phyloP scores from a whole-genome alignment of 2,329 filamentous ascomycete genomes.

The Colletotrichum sp. region DNA sequence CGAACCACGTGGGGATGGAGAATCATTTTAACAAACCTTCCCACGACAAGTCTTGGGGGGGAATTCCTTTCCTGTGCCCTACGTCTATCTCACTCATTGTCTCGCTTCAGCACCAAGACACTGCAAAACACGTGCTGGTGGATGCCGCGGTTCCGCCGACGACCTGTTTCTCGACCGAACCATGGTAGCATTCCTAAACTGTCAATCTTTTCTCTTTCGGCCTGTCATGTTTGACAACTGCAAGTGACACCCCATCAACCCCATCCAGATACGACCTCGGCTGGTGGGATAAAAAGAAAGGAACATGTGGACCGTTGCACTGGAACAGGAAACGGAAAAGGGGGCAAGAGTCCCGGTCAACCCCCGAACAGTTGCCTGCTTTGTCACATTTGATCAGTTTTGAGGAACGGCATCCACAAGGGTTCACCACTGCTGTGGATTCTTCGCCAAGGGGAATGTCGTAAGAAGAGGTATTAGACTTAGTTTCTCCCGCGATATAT shows the following conservation, averaged over 20 bases:
- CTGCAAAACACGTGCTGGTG: background rate
- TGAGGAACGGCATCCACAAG: background rate
- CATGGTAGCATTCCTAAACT: background rate
- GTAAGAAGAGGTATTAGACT: background rate
- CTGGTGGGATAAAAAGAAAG: background rate
- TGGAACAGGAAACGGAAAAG: background rate
- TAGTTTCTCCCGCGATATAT: background rate
- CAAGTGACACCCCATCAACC: background rate
- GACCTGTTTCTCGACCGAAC: background rate
- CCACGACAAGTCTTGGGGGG: background rate
- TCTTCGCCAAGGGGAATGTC: background rate
- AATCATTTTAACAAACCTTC: constrained; percentile 4
- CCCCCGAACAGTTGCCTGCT: background rate
- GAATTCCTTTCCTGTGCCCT: background rate
- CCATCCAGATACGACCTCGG: constrained; percentile 1
- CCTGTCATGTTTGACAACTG: background rate
- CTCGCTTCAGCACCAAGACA: background rate
- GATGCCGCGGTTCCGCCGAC: background rate
- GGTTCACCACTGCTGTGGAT: background rate
- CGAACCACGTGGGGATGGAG: constrained; percentile 1
- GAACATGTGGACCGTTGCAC: background rate
- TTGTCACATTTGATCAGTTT: background rate
- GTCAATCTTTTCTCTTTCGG: background rate
- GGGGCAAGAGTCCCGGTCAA: background rate
- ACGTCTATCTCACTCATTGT: background rate